phyloP scores from a whole-genome alignment of 441 rosid species.

The Corymbia calophylla region DNA sequence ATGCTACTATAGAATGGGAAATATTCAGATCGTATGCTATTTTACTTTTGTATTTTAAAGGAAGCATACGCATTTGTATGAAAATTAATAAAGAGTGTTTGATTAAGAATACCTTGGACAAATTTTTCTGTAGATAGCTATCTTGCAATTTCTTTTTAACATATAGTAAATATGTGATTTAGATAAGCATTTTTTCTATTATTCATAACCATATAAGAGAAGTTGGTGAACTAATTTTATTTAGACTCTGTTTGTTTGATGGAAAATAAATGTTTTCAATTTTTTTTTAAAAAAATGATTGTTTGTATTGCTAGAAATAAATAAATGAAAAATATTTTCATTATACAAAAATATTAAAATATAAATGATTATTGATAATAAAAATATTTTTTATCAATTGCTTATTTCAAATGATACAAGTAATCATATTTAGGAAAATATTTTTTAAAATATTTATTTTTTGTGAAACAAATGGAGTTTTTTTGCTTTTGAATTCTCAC shows the following conservation, averaged over 20 bases:
- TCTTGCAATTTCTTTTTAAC: neutral
- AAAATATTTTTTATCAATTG: no score
- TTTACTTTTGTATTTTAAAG: neutral
- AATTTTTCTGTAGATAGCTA: neutral
- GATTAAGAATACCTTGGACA: neutral
- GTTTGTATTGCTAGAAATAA: no score
- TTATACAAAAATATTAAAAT: no score
- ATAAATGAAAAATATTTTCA: no score
- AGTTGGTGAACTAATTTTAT: neutral
- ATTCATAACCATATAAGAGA: neutral
- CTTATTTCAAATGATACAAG: fast-evolving
- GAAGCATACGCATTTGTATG: neutral
- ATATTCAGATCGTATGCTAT: neutral
- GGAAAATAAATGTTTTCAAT: no score
- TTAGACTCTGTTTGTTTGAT: neutral
- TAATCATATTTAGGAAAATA: no score
- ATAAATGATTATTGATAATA: no score
- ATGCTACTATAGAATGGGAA: neutral
- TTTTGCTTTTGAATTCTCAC: neutral
- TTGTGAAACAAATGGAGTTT: neutral
- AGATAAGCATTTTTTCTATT: neutral
- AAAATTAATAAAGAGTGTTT: neutral
- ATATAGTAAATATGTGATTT: neutral
- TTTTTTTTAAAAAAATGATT: no score
- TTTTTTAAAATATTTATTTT: no score